Percentiles rank a stretch among this genome's conserved stretches.
These are phyloP conservation scores for Echinochloa phyllopogon DNA, from an alignment of 176 grass and related monocot species.

Conservation along the genomic window DNA sequence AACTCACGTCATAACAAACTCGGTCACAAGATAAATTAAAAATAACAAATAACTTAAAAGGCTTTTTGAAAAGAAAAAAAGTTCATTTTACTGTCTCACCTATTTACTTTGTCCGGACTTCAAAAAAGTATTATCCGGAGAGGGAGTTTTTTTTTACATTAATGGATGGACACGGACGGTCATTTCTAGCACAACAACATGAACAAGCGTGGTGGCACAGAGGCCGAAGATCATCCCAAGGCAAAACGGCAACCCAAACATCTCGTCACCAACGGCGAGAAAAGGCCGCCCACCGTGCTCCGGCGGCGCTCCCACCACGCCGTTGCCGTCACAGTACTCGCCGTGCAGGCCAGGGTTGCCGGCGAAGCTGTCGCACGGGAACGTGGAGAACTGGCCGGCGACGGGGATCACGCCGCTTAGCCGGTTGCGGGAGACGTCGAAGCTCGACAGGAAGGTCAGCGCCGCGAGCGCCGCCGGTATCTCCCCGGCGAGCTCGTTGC, in stretches of 20 bases:
- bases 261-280: not conserved
- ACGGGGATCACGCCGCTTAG: not conserved
- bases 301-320: not conserved
- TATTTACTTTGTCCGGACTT: no score
- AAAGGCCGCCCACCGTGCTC: not conserved
- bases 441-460: conserved; percentile 41
- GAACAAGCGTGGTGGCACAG: not conserved
- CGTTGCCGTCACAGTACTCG: not conserved
- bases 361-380: conserved; percentile 25
- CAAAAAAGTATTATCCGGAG: no score
- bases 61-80: no score
- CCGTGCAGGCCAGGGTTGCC: conserved; percentile 1
- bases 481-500: conserved; percentile 41
- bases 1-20: no score
- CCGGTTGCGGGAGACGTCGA: conserved; percentile 25
- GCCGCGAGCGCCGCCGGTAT: conserved; percentile 33
- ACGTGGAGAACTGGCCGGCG: conserved; percentile 30
- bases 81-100: no score
- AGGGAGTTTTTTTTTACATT: not conserved
- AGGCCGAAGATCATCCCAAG: not conserved
- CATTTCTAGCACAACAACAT: not conserved
- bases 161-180: not conserved
- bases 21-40: no score
- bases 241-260: not conserved
- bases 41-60: no score